Evolutionary conservation across 495 filamentous ascomycete genomes (phyloP).

Genomic region (Emericellopsis terricola): DNA sequence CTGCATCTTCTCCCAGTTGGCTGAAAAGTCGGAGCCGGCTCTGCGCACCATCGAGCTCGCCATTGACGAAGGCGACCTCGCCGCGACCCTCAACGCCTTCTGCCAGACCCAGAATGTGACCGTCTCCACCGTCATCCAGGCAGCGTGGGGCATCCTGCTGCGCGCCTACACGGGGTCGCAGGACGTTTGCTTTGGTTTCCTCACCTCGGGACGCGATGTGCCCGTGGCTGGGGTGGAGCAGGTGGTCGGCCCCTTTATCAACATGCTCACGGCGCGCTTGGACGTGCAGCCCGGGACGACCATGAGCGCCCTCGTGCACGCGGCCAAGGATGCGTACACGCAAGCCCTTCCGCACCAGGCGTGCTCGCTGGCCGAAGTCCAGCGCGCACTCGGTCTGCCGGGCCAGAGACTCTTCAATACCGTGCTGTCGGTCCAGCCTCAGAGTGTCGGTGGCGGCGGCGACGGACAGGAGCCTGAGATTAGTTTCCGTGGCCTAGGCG

Average conservation of each 20-base stretch:
- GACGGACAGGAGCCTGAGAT: background rate
- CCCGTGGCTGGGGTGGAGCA: slow-evolving; percentile 9
- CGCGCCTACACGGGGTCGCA: slow-evolving; percentile 15
- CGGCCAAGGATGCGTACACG: slow-evolving; percentile 13
- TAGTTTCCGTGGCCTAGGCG: background rate
- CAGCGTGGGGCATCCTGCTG: slow-evolving; percentile 24
- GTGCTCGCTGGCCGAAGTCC: slow-evolving; percentile 16
- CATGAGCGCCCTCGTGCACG: slow-evolving; percentile 10
- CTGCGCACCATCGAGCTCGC: too few species aligned
- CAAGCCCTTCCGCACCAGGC: slow-evolving; percentile 14
- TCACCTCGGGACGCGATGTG: slow-evolving; percentile 6
- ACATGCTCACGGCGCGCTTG: slow-evolving; percentile 16
- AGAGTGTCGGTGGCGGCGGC: background rate
- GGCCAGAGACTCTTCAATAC: background rate
- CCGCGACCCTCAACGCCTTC: slow-evolving; percentile 3
- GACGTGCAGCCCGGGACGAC: background rate
- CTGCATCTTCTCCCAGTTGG: slow-evolving; percentile 31
- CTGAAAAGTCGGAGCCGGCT: too few species aligned
- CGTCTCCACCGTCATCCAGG: slow-evolving; percentile 24
- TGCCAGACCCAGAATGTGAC: slow-evolving; percentile 8
- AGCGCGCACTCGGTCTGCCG: slow-evolving; percentile 7
- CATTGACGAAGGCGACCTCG: too few species aligned
- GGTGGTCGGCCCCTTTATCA: slow-evolving; percentile 9
- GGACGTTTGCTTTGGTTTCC: slow-evolving; percentile 25
- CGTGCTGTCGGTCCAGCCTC: background rate